phyloP scores from a whole-genome alignment of 352 stramenopile species.

The Phytophthora crassamura region DNA sequence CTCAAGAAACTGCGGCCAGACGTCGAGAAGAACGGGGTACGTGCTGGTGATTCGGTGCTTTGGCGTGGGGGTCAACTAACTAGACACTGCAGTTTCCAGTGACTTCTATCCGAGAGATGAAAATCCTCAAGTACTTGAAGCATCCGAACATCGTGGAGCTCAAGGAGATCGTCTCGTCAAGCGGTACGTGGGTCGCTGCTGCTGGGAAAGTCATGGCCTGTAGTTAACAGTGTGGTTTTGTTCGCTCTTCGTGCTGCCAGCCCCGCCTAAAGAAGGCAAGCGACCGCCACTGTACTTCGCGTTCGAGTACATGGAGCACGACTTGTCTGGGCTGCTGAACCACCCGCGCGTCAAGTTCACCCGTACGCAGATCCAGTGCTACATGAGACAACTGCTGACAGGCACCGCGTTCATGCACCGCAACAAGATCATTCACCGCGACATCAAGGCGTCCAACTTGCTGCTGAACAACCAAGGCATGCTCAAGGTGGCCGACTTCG shows the following conservation, averaged over 20 bases:
- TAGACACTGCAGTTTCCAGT: conserved; percentile 83
- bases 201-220: conserved; percentile 3
- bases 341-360: conserved; percentile 85
- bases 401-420: conserved; percentile 89
- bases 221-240: conserved; percentile 16
- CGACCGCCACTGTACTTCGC: conserved; percentile 86
- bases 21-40: conserved; percentile 88
- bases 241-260: conserved; percentile 33
- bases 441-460: conserved; percentile 90
- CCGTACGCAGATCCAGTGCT: conserved; percentile 88
- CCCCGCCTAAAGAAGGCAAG: conserved; percentile 83
- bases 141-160: conserved; percentile 96
- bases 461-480: conserved; percentile 86
- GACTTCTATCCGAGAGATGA: conserved; percentile 97
- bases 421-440: conserved; percentile 88
- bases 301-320: conserved; percentile 90
- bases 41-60: conserved; percentile 7
- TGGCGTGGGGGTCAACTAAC: neutral
- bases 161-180: conserved; percentile 95
- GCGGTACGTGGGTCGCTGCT: conserved; percentile 39
- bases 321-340: conserved; percentile 85
- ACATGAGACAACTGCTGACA: conserved; percentile 86
- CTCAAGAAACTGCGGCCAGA: conserved; percentile 87
- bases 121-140: conserved; percentile 96
- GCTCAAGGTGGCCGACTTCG: conserved; percentile 87